phyloP scores from a whole-genome alignment of 164 flowering plant genomes.

The Vitis rupestris region DNA sequence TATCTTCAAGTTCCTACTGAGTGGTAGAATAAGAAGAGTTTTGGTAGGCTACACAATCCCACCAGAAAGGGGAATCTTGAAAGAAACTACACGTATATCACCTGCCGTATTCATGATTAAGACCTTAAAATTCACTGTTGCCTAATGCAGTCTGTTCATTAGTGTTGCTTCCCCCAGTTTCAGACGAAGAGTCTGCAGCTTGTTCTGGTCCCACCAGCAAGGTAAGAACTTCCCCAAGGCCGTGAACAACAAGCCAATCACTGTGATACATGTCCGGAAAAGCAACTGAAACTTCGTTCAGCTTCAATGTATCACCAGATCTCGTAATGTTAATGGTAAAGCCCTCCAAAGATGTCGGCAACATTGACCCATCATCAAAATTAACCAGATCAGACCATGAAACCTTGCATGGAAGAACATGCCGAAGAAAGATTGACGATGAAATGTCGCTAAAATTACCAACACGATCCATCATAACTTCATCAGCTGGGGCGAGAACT shows the following conservation, averaged over 20 bases:
- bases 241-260: slow-evolving; percentile 52
- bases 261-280: slow-evolving; percentile 38
- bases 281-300: slow-evolving; percentile 39
- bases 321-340: slow-evolving; percentile 33
- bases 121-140: slow-evolving; percentile 9
- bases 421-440: slow-evolving; percentile 36
- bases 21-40: too few species aligned
- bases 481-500: slow-evolving; percentile 65
- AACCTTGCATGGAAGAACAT: slow-evolving; percentile 56
- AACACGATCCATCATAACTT: slow-evolving; percentile 20
- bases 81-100: too few species aligned
- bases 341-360: slow-evolving; percentile 42
- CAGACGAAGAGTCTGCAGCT: neutral
- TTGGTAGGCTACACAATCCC: too few species aligned
- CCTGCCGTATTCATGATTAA: too few species aligned
- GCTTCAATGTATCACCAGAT: slow-evolving; percentile 30
- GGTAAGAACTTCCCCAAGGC: slow-evolving; percentile 27
- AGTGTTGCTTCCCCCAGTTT: neutral
- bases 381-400: slow-evolving; percentile 38
- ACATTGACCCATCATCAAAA: slow-evolving; percentile 27
- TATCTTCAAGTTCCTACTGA: too few species aligned
- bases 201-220: slow-evolving; percentile 4
- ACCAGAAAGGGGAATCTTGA: too few species aligned
- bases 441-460: slow-evolving; percentile 21
- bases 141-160: neutral